These are phyloP conservation scores for Endocarpon pusillum DNA, from an alignment of 495 filamentous ascomycete species.

Conservation along the genomic window DNA sequence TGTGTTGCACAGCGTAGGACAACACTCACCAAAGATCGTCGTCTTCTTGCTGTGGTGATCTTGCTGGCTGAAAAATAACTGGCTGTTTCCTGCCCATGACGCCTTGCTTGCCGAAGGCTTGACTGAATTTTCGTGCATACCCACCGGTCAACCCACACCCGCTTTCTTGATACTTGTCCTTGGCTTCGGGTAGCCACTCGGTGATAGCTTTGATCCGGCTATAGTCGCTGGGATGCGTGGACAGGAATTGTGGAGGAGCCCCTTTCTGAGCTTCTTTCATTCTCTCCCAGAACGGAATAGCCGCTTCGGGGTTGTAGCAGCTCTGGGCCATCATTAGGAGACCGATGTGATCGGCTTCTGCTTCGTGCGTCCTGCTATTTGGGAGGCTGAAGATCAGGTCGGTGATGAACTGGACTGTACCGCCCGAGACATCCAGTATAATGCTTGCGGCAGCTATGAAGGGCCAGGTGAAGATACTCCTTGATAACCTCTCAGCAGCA, in stretches of 20 bases:
- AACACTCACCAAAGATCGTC: too few relatives aligned
- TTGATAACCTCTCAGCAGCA: constrained; percentile 55
- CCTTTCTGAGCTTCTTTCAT: constrained; percentile 49
- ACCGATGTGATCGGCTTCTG: constrained; percentile 78
- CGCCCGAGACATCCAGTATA: constrained; percentile 33
- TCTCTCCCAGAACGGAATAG: constrained; percentile 54
- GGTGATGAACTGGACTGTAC: constrained; percentile 24
- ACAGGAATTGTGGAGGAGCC: constrained; percentile 58
- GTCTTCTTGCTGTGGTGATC: too few relatives aligned
- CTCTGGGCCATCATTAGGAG: constrained; percentile 44
- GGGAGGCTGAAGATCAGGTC: constrained; percentile 51
- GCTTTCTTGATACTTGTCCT: constrained; percentile 32
- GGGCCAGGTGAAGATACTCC: constrained; percentile 36
- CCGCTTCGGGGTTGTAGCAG: constrained; percentile 59
- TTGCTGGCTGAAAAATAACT: too few relatives aligned
- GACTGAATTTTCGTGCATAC: neutral
- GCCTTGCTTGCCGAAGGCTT: neutral
- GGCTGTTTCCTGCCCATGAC: too few relatives aligned
- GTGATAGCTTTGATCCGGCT: constrained; percentile 54
- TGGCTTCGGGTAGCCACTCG: constrained; percentile 44
- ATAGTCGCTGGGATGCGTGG: constrained; percentile 65
- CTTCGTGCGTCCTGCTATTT: constrained; percentile 51
- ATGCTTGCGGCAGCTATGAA: constrained; percentile 33
- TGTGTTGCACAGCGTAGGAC: too few relatives aligned
- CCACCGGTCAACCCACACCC: constrained; percentile 25